Evolutionary conservation across 1,284 basidiomycete genomes (phyloP).

Genomic region (Heliocybe sulcata): DNA sequence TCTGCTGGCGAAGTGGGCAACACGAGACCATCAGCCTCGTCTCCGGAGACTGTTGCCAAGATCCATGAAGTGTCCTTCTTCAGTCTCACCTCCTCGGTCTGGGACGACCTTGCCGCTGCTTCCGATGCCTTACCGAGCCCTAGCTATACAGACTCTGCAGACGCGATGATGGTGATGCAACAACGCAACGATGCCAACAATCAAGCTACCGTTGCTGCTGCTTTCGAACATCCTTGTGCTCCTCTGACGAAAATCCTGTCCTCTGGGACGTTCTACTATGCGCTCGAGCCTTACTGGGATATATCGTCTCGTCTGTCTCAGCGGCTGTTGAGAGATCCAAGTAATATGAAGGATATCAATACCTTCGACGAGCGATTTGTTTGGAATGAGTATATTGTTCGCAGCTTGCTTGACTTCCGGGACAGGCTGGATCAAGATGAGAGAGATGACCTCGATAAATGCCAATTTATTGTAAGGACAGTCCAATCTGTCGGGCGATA

Average conservation of each 20-base stretch:
- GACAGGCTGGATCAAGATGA: conserved; percentile 66
- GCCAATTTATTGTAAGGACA: conserved; percentile 71
- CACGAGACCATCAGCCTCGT: conserved; percentile 52
- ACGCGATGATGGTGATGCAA: conserved; percentile 32
- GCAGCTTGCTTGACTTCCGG: conserved; percentile 76
- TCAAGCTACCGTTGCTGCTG: conserved; percentile 30
- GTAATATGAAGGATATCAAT: conserved; percentile 45
- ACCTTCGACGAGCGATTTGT: conserved; percentile 78
- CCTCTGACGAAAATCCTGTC: conserved; percentile 90
- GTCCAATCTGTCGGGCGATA: conserved; percentile 19
- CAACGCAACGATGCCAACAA: conserved; percentile 33
- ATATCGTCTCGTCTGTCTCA: conserved; percentile 75
- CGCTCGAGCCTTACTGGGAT: conserved; percentile 80
- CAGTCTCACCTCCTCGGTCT: conserved; percentile 59
- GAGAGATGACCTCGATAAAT: conserved; percentile 63
- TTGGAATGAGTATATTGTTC: conserved; percentile 83
- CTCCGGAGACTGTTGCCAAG: conserved; percentile 57
- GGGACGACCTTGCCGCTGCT: conserved; percentile 59
- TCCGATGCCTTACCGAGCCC: conserved; percentile 41
- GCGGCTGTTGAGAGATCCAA: conserved; percentile 48
- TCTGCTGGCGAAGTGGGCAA: conserved; percentile 76
- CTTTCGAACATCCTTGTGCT: conserved; percentile 86
- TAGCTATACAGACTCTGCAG: conserved; percentile 34
- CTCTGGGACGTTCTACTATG: conserved; percentile 92
- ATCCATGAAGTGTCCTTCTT: conserved; percentile 79